phyloP scores from a whole-genome alignment of 768 basidiomycete genomes.

The Tubosaeta sp. region DNA sequence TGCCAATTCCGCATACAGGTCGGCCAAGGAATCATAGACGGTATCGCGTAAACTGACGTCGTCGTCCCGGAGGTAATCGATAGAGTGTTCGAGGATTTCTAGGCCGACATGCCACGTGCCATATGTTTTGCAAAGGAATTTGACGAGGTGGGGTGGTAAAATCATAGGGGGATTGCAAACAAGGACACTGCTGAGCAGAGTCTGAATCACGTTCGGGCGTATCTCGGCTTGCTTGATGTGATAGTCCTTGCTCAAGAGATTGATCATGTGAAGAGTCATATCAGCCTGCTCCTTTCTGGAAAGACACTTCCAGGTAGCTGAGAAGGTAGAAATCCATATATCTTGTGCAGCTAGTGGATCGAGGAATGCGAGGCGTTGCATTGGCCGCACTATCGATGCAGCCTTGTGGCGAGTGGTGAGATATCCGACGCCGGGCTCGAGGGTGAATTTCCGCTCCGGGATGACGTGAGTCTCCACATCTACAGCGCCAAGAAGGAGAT shows the following conservation, averaged over 20 bases:
- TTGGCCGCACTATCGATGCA: slow-evolving; percentile 60
- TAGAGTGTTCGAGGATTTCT: slow-evolving; percentile 78
- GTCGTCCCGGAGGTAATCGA: slow-evolving; percentile 76
- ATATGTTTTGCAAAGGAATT: slow-evolving; percentile 94
- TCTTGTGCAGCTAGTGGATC: slow-evolving; percentile 76
- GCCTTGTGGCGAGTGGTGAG: slow-evolving; percentile 45
- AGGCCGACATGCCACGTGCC: slow-evolving; percentile 92
- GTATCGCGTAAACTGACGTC: slow-evolving; percentile 77
- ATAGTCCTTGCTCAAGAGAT: slow-evolving; percentile 88
- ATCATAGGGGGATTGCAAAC: slow-evolving; percentile 85
- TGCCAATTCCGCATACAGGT: slow-evolving; percentile 90
- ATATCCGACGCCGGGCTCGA: slow-evolving; percentile 31
- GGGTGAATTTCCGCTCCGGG: slow-evolving; percentile 37
- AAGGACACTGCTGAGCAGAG: slow-evolving; percentile 78
- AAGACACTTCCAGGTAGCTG: slow-evolving; percentile 80
- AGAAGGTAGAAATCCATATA: slow-evolving; percentile 85
- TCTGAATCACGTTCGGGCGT: slow-evolving; percentile 90
- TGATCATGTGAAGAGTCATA: slow-evolving; percentile 84
- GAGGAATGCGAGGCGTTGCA: slow-evolving; percentile 78
- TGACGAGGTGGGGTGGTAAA: slow-evolving; percentile 90
- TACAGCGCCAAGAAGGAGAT: slow-evolving; percentile 79
- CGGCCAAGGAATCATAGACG: slow-evolving; percentile 85
- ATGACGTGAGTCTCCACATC: slow-evolving; percentile 42
- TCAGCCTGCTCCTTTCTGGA: slow-evolving; percentile 85
- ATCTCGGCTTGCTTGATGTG: slow-evolving; percentile 84